These are phyloP conservation scores for Astragalus membranaceus DNA, from an alignment of 306 rosid species.

Conservation along the genomic window DNA sequence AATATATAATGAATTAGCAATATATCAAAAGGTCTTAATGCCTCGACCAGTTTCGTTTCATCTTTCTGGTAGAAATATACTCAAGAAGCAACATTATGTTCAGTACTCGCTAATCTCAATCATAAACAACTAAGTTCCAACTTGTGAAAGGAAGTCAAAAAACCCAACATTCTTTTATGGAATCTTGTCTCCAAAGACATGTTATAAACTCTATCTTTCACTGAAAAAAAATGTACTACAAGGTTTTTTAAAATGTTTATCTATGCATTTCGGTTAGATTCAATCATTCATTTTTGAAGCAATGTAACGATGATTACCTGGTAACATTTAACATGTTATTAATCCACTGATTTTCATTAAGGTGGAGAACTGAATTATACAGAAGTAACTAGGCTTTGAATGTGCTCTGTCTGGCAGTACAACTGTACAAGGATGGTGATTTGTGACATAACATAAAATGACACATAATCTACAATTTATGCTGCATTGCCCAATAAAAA, in stretches of 20 bases:
- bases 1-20: neutral
- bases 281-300: neutral
- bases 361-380: neutral
- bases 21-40: neutral
- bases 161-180: neutral
- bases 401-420: neutral
- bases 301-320: neutral
- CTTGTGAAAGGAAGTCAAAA: neutral
- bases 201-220: constrained; percentile 9
- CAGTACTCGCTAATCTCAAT: neutral
- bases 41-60: neutral
- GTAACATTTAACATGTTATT: neutral
- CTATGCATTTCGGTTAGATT: neutral
- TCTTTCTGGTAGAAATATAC: constrained; percentile 2
- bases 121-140: neutral
- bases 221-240: neutral
- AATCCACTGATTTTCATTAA: neutral
- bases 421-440: neutral
- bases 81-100: neutral
- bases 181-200: neutral
- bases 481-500: neutral
- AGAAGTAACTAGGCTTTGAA: neutral
- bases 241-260: neutral
- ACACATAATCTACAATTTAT: neutral
- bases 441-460: neutral